Evolutionary conservation across 805 yeast species (phyloP).

Genomic region (Jamesozyma spencerorum): DNA sequence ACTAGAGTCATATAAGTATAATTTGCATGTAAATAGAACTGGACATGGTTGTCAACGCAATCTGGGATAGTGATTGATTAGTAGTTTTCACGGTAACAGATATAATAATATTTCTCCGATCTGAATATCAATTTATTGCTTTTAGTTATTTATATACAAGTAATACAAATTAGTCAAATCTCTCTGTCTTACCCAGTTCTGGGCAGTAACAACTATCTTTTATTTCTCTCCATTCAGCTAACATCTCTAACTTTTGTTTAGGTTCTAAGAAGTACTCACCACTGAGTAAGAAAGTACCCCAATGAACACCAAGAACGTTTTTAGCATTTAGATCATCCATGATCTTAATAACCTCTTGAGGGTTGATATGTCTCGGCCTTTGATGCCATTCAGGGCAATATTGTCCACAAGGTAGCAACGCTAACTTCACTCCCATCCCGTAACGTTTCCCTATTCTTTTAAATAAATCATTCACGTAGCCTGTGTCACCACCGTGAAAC

Average conservation of each 20-base stretch:
- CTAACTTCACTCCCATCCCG: constrained; percentile 52
- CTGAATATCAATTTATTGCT: too few relatives aligned
- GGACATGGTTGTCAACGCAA: too few relatives aligned
- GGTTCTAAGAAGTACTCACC: constrained; percentile 87
- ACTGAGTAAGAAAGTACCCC: constrained; percentile 91
- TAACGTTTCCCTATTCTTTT: constrained; percentile 50
- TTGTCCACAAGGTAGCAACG: constrained; percentile 87
- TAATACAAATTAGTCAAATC: constrained; percentile 26
- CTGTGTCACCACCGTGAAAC: constrained; percentile 94
- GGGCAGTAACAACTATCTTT: constrained; percentile 46
- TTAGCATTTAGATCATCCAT: constrained; percentile 52
- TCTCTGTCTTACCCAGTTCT: constrained; percentile 63
- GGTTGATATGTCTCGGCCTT: constrained; percentile 77
- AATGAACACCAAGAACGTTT: constrained; percentile 79
- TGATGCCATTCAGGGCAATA: constrained; percentile 95
- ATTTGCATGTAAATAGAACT: not conserved
- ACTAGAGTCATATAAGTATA: too few relatives aligned
- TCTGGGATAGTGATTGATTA: too few relatives aligned
- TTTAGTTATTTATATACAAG: not conserved
- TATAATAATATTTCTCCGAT: too few relatives aligned
- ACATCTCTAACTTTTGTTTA: constrained; percentile 43
- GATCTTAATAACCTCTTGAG: constrained; percentile 64
- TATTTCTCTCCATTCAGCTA: constrained; percentile 35
- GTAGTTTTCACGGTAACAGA: too few relatives aligned
- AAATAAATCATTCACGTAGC: constrained; percentile 71